Conservation (phyloP, 768 basidiomycete genomes). For the Plicaturopsis crispa region DNA sequence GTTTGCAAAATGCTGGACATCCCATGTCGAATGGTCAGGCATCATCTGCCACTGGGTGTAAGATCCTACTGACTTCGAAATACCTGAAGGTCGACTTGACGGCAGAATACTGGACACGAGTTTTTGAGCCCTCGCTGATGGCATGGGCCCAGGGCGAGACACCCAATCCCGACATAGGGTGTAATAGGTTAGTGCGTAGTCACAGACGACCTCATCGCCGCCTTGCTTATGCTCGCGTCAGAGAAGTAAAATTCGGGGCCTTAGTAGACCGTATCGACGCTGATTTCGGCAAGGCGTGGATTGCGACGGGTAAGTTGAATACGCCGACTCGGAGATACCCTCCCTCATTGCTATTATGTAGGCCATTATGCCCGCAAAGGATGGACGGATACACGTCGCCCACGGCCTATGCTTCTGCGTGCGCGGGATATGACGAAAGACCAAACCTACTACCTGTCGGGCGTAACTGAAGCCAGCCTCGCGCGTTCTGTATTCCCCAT, state of each 20-base stretch:
- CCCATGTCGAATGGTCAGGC: constrained; percentile 62
- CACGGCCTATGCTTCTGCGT: constrained; percentile 46
- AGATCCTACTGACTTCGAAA: constrained; percentile 4
- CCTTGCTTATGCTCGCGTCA: constrained; percentile 16
- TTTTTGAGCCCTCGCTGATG: constrained; percentile 81
- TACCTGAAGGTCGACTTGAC: constrained; percentile 71
- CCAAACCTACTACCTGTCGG: constrained; percentile 87
- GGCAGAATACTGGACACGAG: constrained; percentile 82
- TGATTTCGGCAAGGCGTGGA: constrained; percentile 38
- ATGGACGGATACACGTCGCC: constrained; percentile 28
- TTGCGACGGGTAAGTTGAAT: constrained; percentile 64
- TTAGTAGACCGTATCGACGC: constrained; percentile 56
- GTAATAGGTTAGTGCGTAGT: constrained; percentile 74
- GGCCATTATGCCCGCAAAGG: constrained; percentile 83
- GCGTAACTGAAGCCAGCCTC: constrained; percentile 61
- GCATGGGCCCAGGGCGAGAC: constrained; percentile 76
- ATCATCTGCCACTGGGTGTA: not conserved
- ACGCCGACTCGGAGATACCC: not conserved
- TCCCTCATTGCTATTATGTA: constrained; percentile 13
- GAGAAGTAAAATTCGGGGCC: constrained; percentile 89
- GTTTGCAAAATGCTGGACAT: constrained; percentile 71
- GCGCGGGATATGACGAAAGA: constrained; percentile 65
- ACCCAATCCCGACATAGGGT: constrained; percentile 91
- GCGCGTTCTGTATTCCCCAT: constrained; percentile 75
- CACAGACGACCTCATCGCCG: not conserved